These are phyloP conservation scores for Phytopythium boreale DNA, from an alignment of 352 stramenopile genomes.

Conservation along the genomic window DNA sequence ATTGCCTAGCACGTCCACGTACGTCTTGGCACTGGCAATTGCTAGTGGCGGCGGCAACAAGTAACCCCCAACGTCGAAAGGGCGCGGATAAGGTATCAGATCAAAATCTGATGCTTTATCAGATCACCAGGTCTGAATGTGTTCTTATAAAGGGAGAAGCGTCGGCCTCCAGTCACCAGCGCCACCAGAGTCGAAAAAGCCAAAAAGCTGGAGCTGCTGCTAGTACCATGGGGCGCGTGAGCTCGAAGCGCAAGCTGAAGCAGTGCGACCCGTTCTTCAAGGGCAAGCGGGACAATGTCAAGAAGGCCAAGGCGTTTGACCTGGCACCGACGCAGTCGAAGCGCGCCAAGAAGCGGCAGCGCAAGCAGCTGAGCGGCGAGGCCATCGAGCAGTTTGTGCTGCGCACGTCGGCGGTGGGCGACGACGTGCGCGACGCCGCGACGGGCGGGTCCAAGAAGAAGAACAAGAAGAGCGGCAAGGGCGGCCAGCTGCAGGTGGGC, in stretches of 20 bases:
- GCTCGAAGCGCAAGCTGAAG: conserved; percentile 83
- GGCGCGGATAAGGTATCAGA: not conserved
- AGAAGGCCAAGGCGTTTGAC: conserved; percentile 69
- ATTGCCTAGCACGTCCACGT: not conserved
- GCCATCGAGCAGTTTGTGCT: conserved; percentile 68
- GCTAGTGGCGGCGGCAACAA: not conserved
- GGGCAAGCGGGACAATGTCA: conserved; percentile 65
- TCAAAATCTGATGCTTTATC: not conserved
- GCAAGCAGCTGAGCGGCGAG: conserved; percentile 56
- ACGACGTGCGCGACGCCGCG: conserved; percentile 9
- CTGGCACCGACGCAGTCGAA: conserved; percentile 69
- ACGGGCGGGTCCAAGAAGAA: conserved; percentile 27
- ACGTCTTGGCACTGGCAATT: not conserved
- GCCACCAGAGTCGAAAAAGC: not conserved
- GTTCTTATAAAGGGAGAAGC: conserved; percentile 20
- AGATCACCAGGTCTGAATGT: not conserved
- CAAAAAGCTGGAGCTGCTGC: too few relatives aligned
- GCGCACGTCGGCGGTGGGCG: conserved; percentile 41
- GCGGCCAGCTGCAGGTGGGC: conserved; percentile 33
- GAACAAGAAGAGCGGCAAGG: conserved; percentile 28
- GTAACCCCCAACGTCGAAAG: not conserved
- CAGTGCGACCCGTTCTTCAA: conserved; percentile 87
- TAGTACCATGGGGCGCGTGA: conserved; percentile 56
- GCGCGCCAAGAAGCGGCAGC: conserved; percentile 76
- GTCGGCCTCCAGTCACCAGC: conserved; percentile 14